Evolutionary conservation across 495 filamentous ascomycete species (phyloP), one percentile per base, ranked within the genome.

Genomic region (Opeltia flavorubescens): DNA sequence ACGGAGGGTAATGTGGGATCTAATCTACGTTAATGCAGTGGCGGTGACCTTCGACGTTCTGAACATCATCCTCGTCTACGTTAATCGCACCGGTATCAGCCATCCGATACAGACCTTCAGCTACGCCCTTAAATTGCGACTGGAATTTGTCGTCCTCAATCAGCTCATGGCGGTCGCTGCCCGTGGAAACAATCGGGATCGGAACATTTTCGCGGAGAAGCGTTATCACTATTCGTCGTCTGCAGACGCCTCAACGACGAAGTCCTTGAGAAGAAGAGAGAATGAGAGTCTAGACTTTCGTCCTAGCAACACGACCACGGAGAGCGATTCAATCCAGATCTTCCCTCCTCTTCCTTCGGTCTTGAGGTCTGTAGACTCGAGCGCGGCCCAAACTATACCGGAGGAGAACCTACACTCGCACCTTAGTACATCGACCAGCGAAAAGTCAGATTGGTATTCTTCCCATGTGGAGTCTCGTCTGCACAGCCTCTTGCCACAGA

Each of bases 11-110:
- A 62, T 66, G 31, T n/a, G 45, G 2, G 59, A 74, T 33, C 53
- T 77, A 3, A 56, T 78, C 17, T 27, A 64, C 17, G 63, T 72
- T 41, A 69, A 68, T 34, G 40, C 60, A 4, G 30, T 70, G 23
- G 59, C 64, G 25, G 55, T 77, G 5, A 6, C 58, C 5, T 50
- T 70, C 11, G 66, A 71, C 45, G 50, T 57, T 1, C 30, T 51
- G 5, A 51, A 41, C 15, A 35, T 56, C 5, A 20, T 47, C 34
- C 23, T 53, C 3, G 45, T 56, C 1, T 56, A 27, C 21, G 31
- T 49, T 25, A 56, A 56, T 20, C 44, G 46, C 36, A 29, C 36
- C 2, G 54, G 54, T 27, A 29, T 56, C 38, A 56, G 54, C 35
- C 54, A 56, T 49, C 54, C 50, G 0, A 54, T 63, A 20, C 62